A percentile compares a stretch with the other conserved stretches of the same genome.
These are phyloP conservation scores for Diaporthe sp. DNA, from an alignment of 2,329 filamentous ascomycete genomes.

Conservation along the genomic window DNA sequence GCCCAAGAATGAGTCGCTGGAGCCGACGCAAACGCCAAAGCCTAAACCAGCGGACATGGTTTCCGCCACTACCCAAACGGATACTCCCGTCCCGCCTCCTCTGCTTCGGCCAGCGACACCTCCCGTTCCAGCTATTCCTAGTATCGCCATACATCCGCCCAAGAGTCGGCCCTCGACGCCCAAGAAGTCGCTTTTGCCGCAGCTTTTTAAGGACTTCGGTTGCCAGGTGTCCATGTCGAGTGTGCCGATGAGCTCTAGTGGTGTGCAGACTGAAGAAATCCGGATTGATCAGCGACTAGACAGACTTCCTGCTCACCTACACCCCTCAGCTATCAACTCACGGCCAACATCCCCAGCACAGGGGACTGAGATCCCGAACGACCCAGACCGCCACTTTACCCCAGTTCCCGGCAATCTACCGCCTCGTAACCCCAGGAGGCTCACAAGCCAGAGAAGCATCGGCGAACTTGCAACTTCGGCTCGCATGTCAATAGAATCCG, in stretches of 20 bases:
- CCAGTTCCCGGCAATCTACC: slow-evolving; percentile 68
- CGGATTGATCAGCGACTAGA: slow-evolving; percentile 83
- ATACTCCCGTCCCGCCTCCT: slow-evolving; percentile 56
- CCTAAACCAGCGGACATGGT: slow-evolving; percentile 58
- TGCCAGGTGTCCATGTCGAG: slow-evolving; percentile 79
- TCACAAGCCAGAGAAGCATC: slow-evolving; percentile 62
- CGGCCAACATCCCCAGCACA: slow-evolving; percentile 68
- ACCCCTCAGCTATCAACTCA: slow-evolving; percentile 81
- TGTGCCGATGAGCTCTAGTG: slow-evolving; percentile 66
- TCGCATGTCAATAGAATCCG: slow-evolving; percentile 51
- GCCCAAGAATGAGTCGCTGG: slow-evolving; percentile 65
- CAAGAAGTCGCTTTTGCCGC: slow-evolving; percentile 80
- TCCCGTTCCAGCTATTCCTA: slow-evolving; percentile 75
- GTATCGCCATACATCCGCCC: slow-evolving; percentile 92
- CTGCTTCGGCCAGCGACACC: slow-evolving; percentile 46
- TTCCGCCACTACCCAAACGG: slow-evolving; percentile 75
- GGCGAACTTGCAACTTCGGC: slow-evolving; percentile 67
- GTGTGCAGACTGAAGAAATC: slow-evolving; percentile 91
- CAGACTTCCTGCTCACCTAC: slow-evolving; percentile 81
- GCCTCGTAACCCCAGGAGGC: slow-evolving; percentile 72
- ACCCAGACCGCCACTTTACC: slow-evolving; percentile 61
- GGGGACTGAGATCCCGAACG: slow-evolving; percentile 45
- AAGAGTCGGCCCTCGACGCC: slow-evolving; percentile 86
- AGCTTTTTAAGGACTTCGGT: slow-evolving; percentile 84
- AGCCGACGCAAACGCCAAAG: slow-evolving; percentile 56